phyloP scores from a whole-genome alignment of 2,329 filamentous ascomycete genomes.

The Alternaria triticimaculans region DNA sequence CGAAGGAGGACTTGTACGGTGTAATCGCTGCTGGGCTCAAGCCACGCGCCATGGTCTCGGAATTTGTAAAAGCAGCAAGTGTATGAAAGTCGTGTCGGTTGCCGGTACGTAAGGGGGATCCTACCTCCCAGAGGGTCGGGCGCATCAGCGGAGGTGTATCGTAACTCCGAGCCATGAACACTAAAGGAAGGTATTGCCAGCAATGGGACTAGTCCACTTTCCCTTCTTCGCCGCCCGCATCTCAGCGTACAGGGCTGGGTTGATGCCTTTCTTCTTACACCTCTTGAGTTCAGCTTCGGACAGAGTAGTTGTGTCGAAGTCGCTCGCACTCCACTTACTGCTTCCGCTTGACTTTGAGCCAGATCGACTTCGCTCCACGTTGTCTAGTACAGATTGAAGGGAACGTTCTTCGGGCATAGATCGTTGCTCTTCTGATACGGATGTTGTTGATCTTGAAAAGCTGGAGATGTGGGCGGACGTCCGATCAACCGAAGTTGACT shows the following conservation, averaged over 20 bases:
- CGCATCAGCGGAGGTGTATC: neutral
- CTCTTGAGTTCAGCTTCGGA: constrained; percentile 53
- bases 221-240: constrained; percentile 55
- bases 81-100: neutral
- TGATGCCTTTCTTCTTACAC: constrained; percentile 56
- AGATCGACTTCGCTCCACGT: constrained; percentile 20
- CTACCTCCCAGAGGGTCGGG: neutral
- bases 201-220: constrained; percentile 45
- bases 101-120: neutral
- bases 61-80: neutral
- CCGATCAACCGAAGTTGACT: constrained; percentile 43
- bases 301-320: constrained; percentile 48
- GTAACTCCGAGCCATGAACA: neutral
- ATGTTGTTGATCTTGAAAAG: constrained; percentile 34
- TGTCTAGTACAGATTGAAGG: constrained; percentile 8
- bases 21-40: neutral
- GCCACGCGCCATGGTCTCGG: neutral
- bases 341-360: constrained; percentile 23
- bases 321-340: constrained; percentile 50
- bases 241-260: constrained; percentile 55
- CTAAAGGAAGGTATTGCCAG: constrained; percentile 43
- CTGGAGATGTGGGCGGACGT: constrained; percentile 36
- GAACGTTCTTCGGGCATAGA: constrained; percentile 11
- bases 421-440: constrained; percentile 20
- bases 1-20: neutral